Evolutionary conservation across 2,329 filamentous ascomycete species (phyloP), one percentile per base, ranked within the genome.

Genomic region (Xylaria sp.): DNA sequence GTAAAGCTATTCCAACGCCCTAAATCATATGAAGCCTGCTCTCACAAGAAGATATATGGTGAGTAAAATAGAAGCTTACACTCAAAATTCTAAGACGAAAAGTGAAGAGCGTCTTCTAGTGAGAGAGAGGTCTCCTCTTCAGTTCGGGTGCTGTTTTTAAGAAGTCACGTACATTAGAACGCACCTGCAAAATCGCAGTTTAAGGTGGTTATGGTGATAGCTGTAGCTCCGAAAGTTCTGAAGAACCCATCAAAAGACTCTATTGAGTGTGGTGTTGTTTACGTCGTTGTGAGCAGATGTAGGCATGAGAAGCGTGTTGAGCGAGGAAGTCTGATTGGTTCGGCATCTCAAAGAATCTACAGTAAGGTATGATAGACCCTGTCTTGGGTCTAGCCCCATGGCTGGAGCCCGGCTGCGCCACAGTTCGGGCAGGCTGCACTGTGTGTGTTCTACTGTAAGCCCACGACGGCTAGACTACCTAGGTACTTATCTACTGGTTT

Each of bases 301-400:
- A n/a, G 43, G n/a, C 13, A 40, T 57, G 52, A 33, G 15, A 46
- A 35, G 8, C 15, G 52, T n/a, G n/a, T 41, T 47, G 46, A 57
- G 15, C 58, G 53, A 29, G n/a, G 46, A 44, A 31, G 31, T 47
- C 15, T 61, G 58, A 61, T 61, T 61, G 52, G 58, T 23, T 47
- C 6, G n/a, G 49, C 23, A 48, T 48, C 46, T 58, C 54, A 27
- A 58, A 58, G 54, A 43, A 43, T 57, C 43, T 49, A n/a, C n/a
- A n/a, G n/a, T n/a, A n/a, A n/a, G n/a, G n/a, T n/a, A n/a, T n/a
- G n/a, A n/a, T n/a, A n/a, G n/a, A n/a, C n/a, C n/a, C 23, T 44
- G 44, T 51, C 21, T 51, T 41, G 43, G 33, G 17, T 29, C 19
- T 27, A 19, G 19, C 41, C 27, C 3, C 11, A 43, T 46, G 52